Evolutionary conservation across 257 asterid species (phyloP).

Genomic region (Fraxinus anomala): DNA sequence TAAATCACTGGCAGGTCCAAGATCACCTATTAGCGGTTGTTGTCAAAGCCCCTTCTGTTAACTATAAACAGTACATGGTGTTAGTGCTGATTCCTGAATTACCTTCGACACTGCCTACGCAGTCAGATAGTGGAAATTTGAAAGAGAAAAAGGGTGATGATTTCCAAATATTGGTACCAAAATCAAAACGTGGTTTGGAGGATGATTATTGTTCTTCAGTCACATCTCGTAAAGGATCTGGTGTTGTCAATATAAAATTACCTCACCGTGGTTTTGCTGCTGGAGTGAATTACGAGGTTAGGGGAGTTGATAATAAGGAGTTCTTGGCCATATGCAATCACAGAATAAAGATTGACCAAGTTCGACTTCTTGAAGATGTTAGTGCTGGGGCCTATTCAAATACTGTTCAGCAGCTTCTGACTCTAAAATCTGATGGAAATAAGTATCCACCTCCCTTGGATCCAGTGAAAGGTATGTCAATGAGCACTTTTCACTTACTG

Average conservation of each 20-base stretch:
- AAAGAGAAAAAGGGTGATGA: slow-evolving; percentile 48
- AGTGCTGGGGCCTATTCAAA: slow-evolving; percentile 80
- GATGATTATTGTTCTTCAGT: slow-evolving; percentile 75
- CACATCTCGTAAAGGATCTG: slow-evolving; percentile 81
- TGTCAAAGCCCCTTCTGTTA: slow-evolving; percentile 71
- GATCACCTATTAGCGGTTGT: slow-evolving; percentile 92
- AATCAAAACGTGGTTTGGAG: slow-evolving; percentile 86
- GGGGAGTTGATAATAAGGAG: slow-evolving; percentile 66
- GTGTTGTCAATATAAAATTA: slow-evolving; percentile 65
- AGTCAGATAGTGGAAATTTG: slow-evolving; percentile 36
- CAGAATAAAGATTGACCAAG: slow-evolving; percentile 77
- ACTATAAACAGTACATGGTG: slow-evolving; percentile 71
- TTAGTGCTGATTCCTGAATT: slow-evolving; percentile 79
- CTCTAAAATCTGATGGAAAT: slow-evolving; percentile 73
- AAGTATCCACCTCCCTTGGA: slow-evolving; percentile 88
- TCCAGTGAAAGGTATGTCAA: slow-evolving; percentile 75
- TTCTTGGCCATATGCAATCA: slow-evolving; percentile 71
- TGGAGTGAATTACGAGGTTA: slow-evolving; percentile 84
- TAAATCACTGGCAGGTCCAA: slow-evolving; percentile 60
- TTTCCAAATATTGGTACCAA: slow-evolving; percentile 77
- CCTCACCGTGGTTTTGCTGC: slow-evolving; percentile 85
- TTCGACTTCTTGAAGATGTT: slow-evolving; percentile 88
- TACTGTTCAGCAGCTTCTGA: slow-evolving; percentile 72
- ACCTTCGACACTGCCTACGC: slow-evolving; percentile 47
- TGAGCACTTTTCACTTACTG: slow-evolving; percentile 17